These are phyloP conservation scores for Candida oleophila DNA, from an alignment of 805 yeast species.

Conservation along the genomic window DNA sequence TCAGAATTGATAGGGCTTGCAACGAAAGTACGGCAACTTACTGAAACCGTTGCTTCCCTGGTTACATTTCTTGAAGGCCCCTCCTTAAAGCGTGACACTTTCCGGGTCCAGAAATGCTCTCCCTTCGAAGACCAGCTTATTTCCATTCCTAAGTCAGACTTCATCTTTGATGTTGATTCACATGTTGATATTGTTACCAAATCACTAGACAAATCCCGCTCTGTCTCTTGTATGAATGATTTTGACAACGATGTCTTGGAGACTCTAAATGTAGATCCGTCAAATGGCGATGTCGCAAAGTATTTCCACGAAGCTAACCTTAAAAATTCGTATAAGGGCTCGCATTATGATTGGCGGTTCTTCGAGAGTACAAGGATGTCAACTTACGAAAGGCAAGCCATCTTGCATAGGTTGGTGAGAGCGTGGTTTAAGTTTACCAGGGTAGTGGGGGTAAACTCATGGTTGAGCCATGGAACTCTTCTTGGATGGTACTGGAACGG, in stretches of 20 bases:
- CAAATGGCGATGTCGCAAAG: constrained; percentile 13
- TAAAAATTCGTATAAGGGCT: constrained; percentile 19
- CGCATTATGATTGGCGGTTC: constrained; percentile 39
- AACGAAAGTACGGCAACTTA: neutral
- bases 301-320: constrained; percentile 43
- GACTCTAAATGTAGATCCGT: neutral
- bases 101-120: neutral
- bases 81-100: neutral
- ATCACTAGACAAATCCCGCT: neutral
- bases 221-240: neutral
- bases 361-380: constrained; percentile 20
- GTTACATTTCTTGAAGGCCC: neutral
- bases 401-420: constrained; percentile 48
- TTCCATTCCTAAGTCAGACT: neutral
- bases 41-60: neutral
- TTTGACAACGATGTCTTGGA: neutral
- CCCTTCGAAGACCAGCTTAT: neutral
- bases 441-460: constrained; percentile 46
- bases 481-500: constrained; percentile 67
- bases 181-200: neutral
- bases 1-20: neutral
- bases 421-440: constrained; percentile 51
- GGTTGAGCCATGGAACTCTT: constrained; percentile 64
- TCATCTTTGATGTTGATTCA: neutral
- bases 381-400: constrained; percentile 34